Evolutionary conservation across 345 rosid genomes (phyloP), one percentile per base, ranked within the genome.

Genomic region (Linum lewisii): DNA sequence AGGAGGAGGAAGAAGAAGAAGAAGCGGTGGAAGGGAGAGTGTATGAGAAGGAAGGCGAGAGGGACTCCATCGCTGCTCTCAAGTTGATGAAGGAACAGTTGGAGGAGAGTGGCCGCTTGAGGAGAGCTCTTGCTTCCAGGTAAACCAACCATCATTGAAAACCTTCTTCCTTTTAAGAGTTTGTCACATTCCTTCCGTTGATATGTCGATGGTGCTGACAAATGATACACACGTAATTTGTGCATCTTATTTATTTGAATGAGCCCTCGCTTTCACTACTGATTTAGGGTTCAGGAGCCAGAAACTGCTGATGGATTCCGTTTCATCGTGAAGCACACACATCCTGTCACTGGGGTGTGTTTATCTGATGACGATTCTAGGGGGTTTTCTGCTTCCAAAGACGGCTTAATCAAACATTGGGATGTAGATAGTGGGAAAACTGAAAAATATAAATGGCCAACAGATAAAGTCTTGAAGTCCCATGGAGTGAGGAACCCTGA

Each of bases 301-400:
- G 80, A 75, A 54, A 61, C 73, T 66, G 63, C 24, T 58, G 82
- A 72, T 70, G 78, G 62, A 42, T 90, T 90, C 73, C 51, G 62
- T 63, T 7, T 76, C 19, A 23, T 84, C 1, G 82, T 86, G 61
- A 90, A 86, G 82, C 99, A 94, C 61, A 69, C 84, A 18, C 79
- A 72, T 52, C 69, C 97, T 70, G 97, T 87, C 36, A 86, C 95
- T 7, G 81, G 91, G 13, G 82, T 94, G 63, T 82, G 86, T 74
- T 75, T 94, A 42, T 83, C 93, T n/a, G 95, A 88, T 51, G 96
- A 94, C 59, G 96, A 87, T 66, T 73, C 61, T 25, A 84, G 70
- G 65, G 99, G 99, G 1, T 90, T 84, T 73, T 94, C 99, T 15
- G 87, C 95, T 61, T 80, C 99, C 15, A 94, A 90, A 73, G 97